phyloP scores from a whole-genome alignment of 1,284 basidiomycete genomes.

The Dichomitus squalens region DNA sequence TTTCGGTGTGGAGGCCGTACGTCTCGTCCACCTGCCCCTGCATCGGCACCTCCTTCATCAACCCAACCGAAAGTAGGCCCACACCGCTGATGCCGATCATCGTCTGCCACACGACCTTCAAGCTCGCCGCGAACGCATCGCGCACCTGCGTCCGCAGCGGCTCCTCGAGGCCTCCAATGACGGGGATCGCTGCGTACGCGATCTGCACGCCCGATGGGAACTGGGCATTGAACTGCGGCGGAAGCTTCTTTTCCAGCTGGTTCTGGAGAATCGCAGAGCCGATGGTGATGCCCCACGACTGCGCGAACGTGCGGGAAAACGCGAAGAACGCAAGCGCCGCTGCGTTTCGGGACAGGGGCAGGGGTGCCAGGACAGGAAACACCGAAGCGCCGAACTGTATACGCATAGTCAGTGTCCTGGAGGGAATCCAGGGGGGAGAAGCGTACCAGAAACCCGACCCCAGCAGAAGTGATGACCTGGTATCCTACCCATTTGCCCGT shows the following conservation, averaged over 20 bases:
- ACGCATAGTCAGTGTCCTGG: background rate
- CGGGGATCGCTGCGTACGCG: conserved; percentile 36
- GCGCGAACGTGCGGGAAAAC: conserved; percentile 37
- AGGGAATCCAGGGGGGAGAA: no score
- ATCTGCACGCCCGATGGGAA: conserved; percentile 27
- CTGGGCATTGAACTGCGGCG: conserved; percentile 9
- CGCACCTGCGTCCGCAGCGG: conserved; percentile 29
- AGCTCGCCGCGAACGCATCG: conserved; percentile 32
- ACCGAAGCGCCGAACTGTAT: conserved; percentile 1
- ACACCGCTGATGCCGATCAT: conserved; percentile 28
- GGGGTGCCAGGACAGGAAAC: conserved; percentile 38
- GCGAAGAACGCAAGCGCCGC: conserved; percentile 39
- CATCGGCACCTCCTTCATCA: conserved; percentile 21
- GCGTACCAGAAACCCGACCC: conserved; percentile 12
- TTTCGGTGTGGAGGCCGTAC: no score
- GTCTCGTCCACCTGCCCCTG: conserved; percentile 11
- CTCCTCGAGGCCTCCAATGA: conserved; percentile 25
- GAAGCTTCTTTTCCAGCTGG: conserved; percentile 12
- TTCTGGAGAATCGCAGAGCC: conserved; percentile 22
- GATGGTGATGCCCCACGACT: conserved; percentile 23
- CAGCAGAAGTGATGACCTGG: conserved; percentile 11
- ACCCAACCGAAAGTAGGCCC: conserved; percentile 19
- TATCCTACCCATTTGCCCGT: conserved; percentile 35
- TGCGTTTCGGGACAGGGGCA: conserved; percentile 35
- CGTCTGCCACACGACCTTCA: conserved; percentile 32